Conservation (phyloP, 306 rosid genomes). For the Casuarina glauca region DNA sequence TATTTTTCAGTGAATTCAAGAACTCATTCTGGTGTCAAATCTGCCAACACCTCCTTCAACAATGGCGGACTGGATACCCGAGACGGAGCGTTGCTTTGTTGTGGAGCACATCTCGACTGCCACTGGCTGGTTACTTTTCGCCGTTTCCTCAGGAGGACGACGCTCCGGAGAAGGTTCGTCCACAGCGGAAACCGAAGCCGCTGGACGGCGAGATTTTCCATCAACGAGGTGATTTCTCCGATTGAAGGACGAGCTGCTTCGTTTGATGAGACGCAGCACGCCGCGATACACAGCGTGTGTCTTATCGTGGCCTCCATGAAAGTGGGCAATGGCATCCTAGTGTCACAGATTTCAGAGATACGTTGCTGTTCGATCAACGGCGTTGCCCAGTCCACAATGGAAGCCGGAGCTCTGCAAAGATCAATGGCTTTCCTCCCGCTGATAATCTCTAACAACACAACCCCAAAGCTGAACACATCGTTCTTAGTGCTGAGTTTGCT, state of each 20-base stretch:
- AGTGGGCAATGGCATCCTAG: conserved; percentile 12
- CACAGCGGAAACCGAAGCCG: conserved; percentile 37
- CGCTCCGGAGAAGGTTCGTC: conserved; percentile 19
- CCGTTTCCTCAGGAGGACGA: conserved; percentile 20
- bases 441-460: conserved; percentile 50
- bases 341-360: conserved; percentile 23
- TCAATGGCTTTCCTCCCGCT: conserved; percentile 55
- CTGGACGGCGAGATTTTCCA: conserved; percentile 32
- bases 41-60: conserved; percentile 34
- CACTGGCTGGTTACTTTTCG: conserved; percentile 13
- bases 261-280: conserved; percentile 40
- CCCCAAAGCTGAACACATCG: conserved; percentile 64
- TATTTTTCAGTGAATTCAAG: not conserved
- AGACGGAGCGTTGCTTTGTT: conserved; percentile 2
- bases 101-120: conserved; percentile 8
- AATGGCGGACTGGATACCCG: conserved; percentile 2
- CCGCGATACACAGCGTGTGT: conserved; percentile 26
- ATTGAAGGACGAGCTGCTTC: conserved; percentile 46
- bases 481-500: conserved; percentile 47
- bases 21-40: not conserved
- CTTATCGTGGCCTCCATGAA: conserved; percentile 24
- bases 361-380: conserved; percentile 27
- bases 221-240: conserved; percentile 30
- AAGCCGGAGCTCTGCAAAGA: conserved; percentile 29
- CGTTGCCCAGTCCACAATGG: conserved; percentile 50